Percentiles rank a stretch among this genome's conserved stretches.
These are phyloP conservation scores for Gautieria morchelliformis DNA, from an alignment of 768 basidiomycete genomes.

Conservation along the genomic window DNA sequence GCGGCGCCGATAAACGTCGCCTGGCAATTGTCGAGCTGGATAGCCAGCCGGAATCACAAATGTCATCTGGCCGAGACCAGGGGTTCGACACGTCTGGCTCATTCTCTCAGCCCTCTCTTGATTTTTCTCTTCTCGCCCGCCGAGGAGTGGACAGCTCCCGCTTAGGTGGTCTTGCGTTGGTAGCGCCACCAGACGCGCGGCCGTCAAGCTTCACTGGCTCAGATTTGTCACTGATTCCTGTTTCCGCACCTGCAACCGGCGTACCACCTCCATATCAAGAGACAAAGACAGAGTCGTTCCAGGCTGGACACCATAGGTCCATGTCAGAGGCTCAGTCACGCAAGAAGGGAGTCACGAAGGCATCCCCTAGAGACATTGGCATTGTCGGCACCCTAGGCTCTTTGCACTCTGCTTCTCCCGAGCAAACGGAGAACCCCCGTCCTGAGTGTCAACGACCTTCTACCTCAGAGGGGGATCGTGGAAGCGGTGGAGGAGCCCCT, in stretches of 20 bases:
- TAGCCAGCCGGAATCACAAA: constrained; percentile 18
- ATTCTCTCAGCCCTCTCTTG: not conserved
- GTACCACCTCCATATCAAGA: constrained; percentile 2
- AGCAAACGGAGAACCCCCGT: not conserved
- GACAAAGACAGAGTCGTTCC: not conserved
- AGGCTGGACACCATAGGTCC: constrained; percentile 33
- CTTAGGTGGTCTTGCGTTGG: constrained; percentile 38
- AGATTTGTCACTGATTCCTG: constrained; percentile 18
- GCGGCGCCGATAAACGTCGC: constrained; percentile 53
- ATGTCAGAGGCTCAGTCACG: constrained; percentile 35
- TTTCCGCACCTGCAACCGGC: constrained; percentile 33
- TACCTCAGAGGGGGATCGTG: constrained; percentile 2
- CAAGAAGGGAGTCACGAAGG: constrained; percentile 21
- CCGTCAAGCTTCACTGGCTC: not conserved
- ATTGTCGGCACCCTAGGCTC: constrained; percentile 38
- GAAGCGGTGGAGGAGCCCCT: not conserved
- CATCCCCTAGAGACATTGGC: constrained; percentile 40
- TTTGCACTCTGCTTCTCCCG: not conserved
- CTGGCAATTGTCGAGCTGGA: constrained; percentile 61
- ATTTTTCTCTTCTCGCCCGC: not conserved
- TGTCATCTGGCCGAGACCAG: constrained; percentile 14
- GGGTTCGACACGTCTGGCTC: constrained; percentile 6
- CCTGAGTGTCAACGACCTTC: not conserved
- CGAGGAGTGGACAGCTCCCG: constrained; percentile 25
- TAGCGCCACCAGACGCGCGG: constrained; percentile 64